Evolutionary conservation across 176 grass and related monocot genomes (phyloP).

Genomic region (Cymbopogon citratus): DNA sequence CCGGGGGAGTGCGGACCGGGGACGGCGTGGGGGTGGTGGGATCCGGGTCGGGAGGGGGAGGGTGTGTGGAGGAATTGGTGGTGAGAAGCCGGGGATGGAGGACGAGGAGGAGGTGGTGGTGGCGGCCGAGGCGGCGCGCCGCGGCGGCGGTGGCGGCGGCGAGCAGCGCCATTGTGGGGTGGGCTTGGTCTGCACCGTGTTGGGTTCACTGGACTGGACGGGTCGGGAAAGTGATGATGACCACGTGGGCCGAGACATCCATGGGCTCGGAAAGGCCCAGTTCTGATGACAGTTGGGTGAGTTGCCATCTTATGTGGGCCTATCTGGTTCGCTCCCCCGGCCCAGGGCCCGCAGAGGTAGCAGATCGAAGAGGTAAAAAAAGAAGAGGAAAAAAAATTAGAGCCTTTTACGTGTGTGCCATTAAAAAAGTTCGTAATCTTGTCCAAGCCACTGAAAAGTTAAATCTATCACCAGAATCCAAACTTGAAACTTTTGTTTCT

Average conservation of each 20-base stretch:
- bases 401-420: no score
- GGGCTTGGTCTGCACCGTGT: neutral
- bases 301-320: no score
- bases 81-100: neutral
- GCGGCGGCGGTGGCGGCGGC: slow-evolving; percentile 11
- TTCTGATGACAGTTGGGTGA: neutral
- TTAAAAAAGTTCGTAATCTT: no score
- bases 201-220: neutral
- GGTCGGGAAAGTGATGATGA: neutral
- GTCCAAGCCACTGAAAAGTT: no score
- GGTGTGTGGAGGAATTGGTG: neutral
- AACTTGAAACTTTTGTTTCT: no score
- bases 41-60: neutral
- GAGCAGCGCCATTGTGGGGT: slow-evolving; percentile 26
- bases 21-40: neutral
- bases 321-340: no score
- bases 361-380: no score
- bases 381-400: no score
- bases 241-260: neutral
- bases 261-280: neutral
- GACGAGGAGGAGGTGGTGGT: neutral
- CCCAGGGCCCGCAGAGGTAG: no score
- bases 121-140: slow-evolving; percentile 20
- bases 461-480: no score
- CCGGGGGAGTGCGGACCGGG: slow-evolving; percentile 49